These are phyloP conservation scores for Forsythia viridissima DNA, from an alignment of 257 asterid species.

Conservation along the genomic window DNA sequence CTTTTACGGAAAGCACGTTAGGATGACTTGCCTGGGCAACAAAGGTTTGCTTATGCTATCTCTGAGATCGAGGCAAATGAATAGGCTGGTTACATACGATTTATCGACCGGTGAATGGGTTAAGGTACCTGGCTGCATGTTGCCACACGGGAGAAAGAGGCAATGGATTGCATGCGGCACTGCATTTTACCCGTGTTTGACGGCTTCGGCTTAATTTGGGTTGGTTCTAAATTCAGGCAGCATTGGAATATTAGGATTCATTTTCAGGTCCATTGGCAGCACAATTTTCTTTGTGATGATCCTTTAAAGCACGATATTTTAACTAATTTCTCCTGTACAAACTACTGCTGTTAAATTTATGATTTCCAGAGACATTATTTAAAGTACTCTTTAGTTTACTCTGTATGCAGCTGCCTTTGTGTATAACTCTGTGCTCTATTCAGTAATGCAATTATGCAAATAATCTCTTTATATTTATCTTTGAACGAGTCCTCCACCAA, in stretches of 20 bases:
- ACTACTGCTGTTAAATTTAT: constrained; percentile 9
- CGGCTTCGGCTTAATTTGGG: constrained; percentile 60
- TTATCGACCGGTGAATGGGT: constrained; percentile 75
- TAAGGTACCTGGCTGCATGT: constrained; percentile 77
- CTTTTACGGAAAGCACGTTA: constrained; percentile 96
- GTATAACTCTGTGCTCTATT: not conserved
- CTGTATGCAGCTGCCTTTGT: constrained; percentile 7
- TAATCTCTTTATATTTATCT: constrained; percentile 27
- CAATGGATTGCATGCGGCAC: constrained; percentile 88
- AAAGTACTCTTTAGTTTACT: not conserved
- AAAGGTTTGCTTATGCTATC: constrained; percentile 89
- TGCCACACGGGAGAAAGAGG: constrained; percentile 74
- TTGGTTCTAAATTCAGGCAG: not conserved
- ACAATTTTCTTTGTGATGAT: constrained; percentile 16
- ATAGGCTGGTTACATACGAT: constrained; percentile 71
- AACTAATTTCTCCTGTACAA: constrained; percentile 23
- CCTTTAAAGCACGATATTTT: not conserved
- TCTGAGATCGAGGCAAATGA: constrained; percentile 81
- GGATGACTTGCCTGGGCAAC: constrained; percentile 95
- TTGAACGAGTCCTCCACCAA: not conserved
- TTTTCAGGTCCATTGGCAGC: constrained; percentile 11
- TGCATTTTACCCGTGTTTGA: constrained; percentile 82
- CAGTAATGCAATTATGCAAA: constrained; percentile 7
- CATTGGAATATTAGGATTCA: not conserved
- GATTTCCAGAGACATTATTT: constrained; percentile 18